Base-by-base conservation (phyloP, 1,284 basidiomycete species). In the Tilletia caries region DNA sequence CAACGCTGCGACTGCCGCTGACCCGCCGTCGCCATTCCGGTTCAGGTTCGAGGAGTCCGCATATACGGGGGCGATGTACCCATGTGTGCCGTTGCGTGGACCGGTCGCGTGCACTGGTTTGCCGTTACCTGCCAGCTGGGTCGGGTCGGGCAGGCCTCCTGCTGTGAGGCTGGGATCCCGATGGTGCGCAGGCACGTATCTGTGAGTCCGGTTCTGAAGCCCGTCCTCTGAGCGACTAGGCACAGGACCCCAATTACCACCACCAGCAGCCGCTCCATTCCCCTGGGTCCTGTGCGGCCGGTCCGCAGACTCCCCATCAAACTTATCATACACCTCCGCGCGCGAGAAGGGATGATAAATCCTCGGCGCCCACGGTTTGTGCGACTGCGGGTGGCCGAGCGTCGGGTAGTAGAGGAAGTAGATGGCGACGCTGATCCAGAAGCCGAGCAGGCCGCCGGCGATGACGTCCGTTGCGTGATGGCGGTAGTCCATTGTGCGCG, bases 371-470 rank as follows among this genome's bases (percentile, higher is more conserved):
- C 71, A 79, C 3, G 78, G 78, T 43, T 76, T 76, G 54, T 79
- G 78, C 37, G 73, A 73, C 65, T 72, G 50, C 18, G 64, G 6
- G 34, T 76, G 71, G 8, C 34, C 23, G 15, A 80, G 66, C 1
- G 72, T 29, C 15, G 78, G 78, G 58, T 75, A 79, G 73, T 80
- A 80, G 18, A 75, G 54, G 37, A 72, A 70, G 70, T 79, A 79
- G 34, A 89, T 84, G 77, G 93, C 90, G 85, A 89, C 92, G 6
- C 92, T 86, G 68, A 92, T 85, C 54, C 86, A 80, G 18, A 91
- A 85, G 15, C 94, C 95, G 13, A 96, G 86, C 41, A 90, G 67
- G 2, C 89, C 89, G 23, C 95, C 94, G 2, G 92, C 88, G 5
- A 93, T 83, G 52, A 96, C 90, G 78, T 97, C 83, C 5, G 84